phyloP scores from a whole-genome alignment of 1,284 basidiomycete species.

The Heterobasidion occidentale region DNA sequence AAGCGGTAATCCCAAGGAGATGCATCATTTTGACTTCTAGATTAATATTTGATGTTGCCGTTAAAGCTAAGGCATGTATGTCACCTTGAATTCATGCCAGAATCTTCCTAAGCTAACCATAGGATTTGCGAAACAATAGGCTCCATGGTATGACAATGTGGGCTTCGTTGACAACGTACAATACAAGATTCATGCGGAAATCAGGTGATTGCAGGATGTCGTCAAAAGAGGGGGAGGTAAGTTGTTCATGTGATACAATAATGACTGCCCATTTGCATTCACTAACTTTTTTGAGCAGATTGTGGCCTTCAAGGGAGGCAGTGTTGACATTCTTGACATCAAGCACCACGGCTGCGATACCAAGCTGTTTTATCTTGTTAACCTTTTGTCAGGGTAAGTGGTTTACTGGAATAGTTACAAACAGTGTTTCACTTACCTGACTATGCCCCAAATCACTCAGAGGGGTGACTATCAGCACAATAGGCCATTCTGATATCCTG shows the following conservation, averaged over 20 bases:
- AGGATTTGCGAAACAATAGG: not conserved
- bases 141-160: constrained; percentile 1
- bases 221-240: constrained; percentile 2
- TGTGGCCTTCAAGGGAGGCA: not conserved
- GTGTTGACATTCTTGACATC: not conserved
- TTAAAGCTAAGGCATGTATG: not conserved
- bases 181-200: not conserved
- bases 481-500: not conserved
- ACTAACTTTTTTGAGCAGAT: constrained; percentile 3
- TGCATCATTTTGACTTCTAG: not conserved
- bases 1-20: not conserved
- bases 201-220: not conserved
- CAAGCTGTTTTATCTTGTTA: no score
- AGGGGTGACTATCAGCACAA: constrained; percentile 5
- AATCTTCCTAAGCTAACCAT: not conserved
- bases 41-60: not conserved
- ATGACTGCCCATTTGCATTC: not conserved
- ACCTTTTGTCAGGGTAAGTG: no score
- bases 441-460: constrained; percentile 7
- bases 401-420: no score
- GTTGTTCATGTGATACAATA: constrained; percentile 3
- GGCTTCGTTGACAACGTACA: constrained; percentile 4
- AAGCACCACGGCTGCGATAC: not conserved
- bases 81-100: not conserved
- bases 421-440: constrained; percentile 1